Base-by-base conservation (phyloP, 2,329 filamentous ascomycete genomes). In the Talaromyces atroroseus region DNA sequence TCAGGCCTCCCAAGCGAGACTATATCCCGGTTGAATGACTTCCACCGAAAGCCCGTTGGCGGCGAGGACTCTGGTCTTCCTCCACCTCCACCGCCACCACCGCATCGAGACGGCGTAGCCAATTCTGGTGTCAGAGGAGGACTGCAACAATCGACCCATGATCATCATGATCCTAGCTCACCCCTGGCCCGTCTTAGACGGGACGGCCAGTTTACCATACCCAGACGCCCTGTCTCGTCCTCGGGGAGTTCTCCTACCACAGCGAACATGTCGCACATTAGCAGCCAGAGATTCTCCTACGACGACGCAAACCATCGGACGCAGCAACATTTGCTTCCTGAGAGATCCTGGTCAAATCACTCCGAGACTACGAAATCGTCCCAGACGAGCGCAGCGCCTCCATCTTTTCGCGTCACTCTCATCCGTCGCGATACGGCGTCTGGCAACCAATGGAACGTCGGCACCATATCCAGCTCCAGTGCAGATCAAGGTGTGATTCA, bases 401-500 rank as follows among this genome's bases (percentile, higher is more conserved):
- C n/a, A n/a, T 64, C 69, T 2, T 75, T 75, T 52, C 67, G 68
- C 54, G 69, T 78, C 47, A 86, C 83, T 0, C 70, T 92, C 14
- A 90, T 91, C 63, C 84, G 88, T n/a, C 82, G 88, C 61, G 86
- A 91, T 66, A 86, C 86, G 1, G 77, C 80, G 21, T 82, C 85
- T 8, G 83, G 84, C 7, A 78, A 78, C 54, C 88, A 91, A 68
- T 90, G 87, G 87, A 91, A 91, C 65, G 80, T 91, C 12, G 88
- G 85, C 21, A 84, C 79, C 54, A 79, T 90, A 49, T 80, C 78
- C 44, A 74, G 70, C 45, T 65, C 66, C 36, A 65, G 59, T 36
- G 60, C 64, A 56, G 68, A 67, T 51, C 64, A 62, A 51, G 64
- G 67, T 36, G 56, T 68, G 2, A 74, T 80, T 54, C 76, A 78